Evolutionary conservation across 257 asterid genomes (phyloP).

Genomic region (Coffea eugenioides): DNA sequence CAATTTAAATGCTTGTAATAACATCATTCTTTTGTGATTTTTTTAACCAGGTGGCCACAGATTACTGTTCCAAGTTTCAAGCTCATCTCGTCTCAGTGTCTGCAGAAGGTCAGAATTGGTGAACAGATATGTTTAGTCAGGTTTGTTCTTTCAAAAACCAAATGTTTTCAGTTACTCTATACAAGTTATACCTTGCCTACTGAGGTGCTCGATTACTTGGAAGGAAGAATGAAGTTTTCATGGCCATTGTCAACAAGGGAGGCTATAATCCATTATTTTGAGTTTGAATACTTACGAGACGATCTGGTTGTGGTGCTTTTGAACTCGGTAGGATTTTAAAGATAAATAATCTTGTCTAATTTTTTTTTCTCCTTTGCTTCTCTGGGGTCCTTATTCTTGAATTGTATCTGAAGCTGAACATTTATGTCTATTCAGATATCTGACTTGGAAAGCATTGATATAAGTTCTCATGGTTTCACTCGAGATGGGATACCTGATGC

Average conservation of each 20-base stretch:
- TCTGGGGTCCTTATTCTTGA: neutral
- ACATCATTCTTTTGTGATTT: constrained; percentile 9
- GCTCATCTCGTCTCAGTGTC: constrained; percentile 49
- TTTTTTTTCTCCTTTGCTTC: neutral
- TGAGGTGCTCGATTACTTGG: constrained; percentile 42
- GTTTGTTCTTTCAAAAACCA: constrained; percentile 32
- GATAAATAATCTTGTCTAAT: neutral
- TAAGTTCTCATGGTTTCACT: constrained; percentile 62
- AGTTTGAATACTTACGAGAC: constrained; percentile 76
- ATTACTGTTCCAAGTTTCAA: constrained; percentile 63
- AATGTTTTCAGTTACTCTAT: neutral
- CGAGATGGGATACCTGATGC: constrained; percentile 62
- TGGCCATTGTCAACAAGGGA: constrained; percentile 95
- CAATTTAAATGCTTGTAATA: constrained; percentile 2
- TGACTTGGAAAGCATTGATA: constrained; percentile 53
- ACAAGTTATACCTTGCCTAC: constrained; percentile 9
- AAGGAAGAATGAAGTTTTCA: constrained; percentile 92
- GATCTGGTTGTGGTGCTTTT: constrained; percentile 71
- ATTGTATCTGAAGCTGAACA: neutral
- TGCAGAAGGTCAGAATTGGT: constrained; percentile 59
- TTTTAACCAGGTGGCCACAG: constrained; percentile 89
- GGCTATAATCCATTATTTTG: constrained; percentile 58
- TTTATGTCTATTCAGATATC: constrained; percentile 49
- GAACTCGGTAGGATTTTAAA: constrained; percentile 57
- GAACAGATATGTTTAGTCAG: constrained; percentile 88